Percentiles rank a stretch among this genome's conserved stretches.
phyloP scores from a whole-genome alignment of 371 early-diverging fungal species.

The Circinella umbellata region DNA sequence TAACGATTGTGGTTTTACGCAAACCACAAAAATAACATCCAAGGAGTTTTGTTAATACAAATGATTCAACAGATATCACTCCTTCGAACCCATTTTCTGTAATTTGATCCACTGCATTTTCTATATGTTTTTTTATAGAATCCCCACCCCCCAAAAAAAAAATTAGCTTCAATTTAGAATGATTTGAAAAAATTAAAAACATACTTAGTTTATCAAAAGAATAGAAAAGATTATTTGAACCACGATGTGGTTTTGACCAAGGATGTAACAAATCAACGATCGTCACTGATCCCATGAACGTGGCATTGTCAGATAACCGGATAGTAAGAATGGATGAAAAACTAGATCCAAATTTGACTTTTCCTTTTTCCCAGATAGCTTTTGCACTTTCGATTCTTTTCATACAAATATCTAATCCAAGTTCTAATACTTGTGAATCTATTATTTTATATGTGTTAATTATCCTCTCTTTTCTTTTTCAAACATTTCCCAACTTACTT shows the following conservation, averaged over 20 bases:
- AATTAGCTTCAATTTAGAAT: too few relatives aligned
- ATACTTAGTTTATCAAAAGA: not conserved
- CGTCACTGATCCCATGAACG: not conserved
- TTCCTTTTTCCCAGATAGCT: conserved; percentile 4
- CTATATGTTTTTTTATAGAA: not conserved
- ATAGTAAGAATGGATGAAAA: not conserved
- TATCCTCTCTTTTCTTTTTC: not conserved
- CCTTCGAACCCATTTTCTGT: not conserved
- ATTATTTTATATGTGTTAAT: not conserved
- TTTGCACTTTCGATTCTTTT: not conserved
- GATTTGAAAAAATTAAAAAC: not conserved
- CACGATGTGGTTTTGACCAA: not conserved
- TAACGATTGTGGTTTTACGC: not conserved
- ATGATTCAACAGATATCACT: not conserved
- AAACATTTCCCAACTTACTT: not conserved
- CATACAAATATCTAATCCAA: not conserved
- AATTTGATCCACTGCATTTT: not conserved
- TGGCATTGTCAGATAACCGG: not conserved
- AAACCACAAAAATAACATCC: not conserved
- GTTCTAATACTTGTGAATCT: conserved; percentile 7
- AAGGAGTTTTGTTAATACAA: conserved; percentile 1
- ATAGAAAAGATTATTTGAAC: not conserved
- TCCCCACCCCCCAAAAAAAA: not conserved
- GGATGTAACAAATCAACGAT: conserved; percentile 2
- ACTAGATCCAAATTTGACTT: not conserved